Conservation (phyloP, 345 rosid genomes). For the Draba incana region DNA sequence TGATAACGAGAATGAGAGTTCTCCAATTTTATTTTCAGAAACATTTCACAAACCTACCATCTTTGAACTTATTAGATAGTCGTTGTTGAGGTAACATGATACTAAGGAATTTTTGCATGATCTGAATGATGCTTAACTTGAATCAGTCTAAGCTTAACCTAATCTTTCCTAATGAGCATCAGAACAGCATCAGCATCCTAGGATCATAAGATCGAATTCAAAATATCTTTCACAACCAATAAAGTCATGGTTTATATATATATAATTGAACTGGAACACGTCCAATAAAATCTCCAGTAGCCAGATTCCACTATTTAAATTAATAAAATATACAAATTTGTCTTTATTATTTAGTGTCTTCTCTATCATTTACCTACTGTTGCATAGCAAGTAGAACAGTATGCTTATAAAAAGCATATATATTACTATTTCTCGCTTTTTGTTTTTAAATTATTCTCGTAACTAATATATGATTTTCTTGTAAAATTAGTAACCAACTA, state of each 20-base stretch:
- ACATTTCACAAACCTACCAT: background rate
- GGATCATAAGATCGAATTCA: background rate
- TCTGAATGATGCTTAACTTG: background rate
- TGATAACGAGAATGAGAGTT: conserved; percentile 15
- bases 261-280: conserved; percentile 1
- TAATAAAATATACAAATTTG: background rate
- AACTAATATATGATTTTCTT: background rate
- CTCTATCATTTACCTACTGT: conserved; percentile 9
- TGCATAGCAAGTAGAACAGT: conserved; percentile 30
- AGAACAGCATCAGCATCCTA: conserved; percentile 13
- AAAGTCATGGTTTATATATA: background rate
- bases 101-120: conserved; percentile 4
- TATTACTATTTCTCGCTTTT: conserved; percentile 2
- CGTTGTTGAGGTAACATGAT: background rate
- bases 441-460: background rate
- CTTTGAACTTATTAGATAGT: background rate
- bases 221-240: background rate
- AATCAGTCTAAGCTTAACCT: background rate
- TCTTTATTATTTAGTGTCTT: background rate
- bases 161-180: background rate
- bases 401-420: conserved; percentile 1
- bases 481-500: background rate
- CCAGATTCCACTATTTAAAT: conserved; percentile 1
- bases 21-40: conserved; percentile 2
- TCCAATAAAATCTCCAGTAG: conserved; percentile 1